Evolutionary conservation across 805 yeast species (phyloP), one percentile per base, ranked within the genome.

Genomic region (Saccharomycopsis sp.): DNA sequence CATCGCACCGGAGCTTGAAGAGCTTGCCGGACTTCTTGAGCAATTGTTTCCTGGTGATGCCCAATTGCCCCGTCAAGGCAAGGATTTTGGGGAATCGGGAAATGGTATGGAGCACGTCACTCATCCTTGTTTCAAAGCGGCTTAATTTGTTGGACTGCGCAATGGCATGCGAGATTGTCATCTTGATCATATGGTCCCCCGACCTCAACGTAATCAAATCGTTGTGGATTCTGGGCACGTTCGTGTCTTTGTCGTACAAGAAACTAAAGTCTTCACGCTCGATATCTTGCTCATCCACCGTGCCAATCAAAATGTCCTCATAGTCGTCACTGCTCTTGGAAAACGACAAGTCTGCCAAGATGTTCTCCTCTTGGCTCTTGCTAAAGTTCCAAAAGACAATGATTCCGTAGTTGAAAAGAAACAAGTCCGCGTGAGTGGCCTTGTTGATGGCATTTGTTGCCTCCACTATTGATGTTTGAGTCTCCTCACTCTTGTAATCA

Each of bases 321-420:
- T 60, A 64, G 22, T 67, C 69, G 2, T 60, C 64, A 13, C 55
- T 57, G 30, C 60, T 61, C 23, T 58, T 52, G 15, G 71, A 67
- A 53, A 71, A 71, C 29, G 75, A 81, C 48, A 92, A 66, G 55
- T 92, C 98, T 1, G 96, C 97, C 41, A 92, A 68, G 15, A 92
- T 76, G 53, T 89, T 92, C 63, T 87, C 87, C 54, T 92, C 98
- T 55, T 92, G 96, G 5, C 74, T 67, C 55, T 87, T 96, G 2
- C 89, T 77, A 52, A 92, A 87, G 55, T 92, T 92, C 98, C 98
- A 92, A 54, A 92, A 88, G 16, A 92, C 96, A n/a, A 92, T 86
- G 10, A 89, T 94, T 16, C 98, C 98, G 57, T 92, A 92, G 39
- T 76, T 78, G 56, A 89, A 77, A 10, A 92, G 73, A 54, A 92